phyloP scores from a whole-genome alignment of 805 yeast genomes.

The Sungouiozyma intestinalis region DNA sequence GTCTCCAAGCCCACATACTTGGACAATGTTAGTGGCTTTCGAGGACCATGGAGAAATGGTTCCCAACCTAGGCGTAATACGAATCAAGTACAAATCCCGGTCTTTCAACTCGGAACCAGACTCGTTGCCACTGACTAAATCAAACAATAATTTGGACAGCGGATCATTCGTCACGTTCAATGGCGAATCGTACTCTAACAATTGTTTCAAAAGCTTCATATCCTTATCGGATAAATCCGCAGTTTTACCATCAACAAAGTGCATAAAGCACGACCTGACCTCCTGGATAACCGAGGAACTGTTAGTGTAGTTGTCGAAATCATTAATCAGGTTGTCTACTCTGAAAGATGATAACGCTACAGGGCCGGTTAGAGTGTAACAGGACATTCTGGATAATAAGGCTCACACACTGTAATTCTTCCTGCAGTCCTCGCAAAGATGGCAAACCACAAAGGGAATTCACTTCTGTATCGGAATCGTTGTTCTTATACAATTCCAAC shows the following conservation, averaged over 20 bases:
- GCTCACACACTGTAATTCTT: not conserved
- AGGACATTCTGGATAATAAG: slow-evolving; percentile 22
- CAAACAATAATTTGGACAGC: slow-evolving; percentile 14
- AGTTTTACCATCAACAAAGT: slow-evolving; percentile 54
- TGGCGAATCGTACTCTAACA: slow-evolving; percentile 67
- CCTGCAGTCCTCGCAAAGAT: too few species aligned
- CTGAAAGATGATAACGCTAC: slow-evolving; percentile 82
- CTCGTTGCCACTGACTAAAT: slow-evolving; percentile 21
- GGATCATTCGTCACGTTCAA: slow-evolving; percentile 41
- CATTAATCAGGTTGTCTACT: slow-evolving; percentile 58
- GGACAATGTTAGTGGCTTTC: slow-evolving; percentile 90
- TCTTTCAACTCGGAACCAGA: slow-evolving; percentile 12
- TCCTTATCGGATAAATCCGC: slow-evolving; percentile 31
- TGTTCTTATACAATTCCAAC: too few species aligned
- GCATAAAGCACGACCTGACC: slow-evolving; percentile 67
- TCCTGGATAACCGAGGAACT: slow-evolving; percentile 52
- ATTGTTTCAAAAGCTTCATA: slow-evolving; percentile 40
- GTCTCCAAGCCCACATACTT: slow-evolving; percentile 71
- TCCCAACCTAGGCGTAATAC: slow-evolving; percentile 86
- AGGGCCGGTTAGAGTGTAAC: slow-evolving; percentile 72
- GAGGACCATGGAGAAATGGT: slow-evolving; percentile 99
- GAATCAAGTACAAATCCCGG: slow-evolving; percentile 45
- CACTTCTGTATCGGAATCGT: too few species aligned
- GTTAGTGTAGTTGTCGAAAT: slow-evolving; percentile 61
- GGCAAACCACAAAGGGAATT: too few species aligned